A percentile compares a stretch with the other conserved stretches of the same genome.
phyloP scores from a whole-genome alignment of 2,329 filamentous ascomycete species.

The Fusarium sp. region DNA sequence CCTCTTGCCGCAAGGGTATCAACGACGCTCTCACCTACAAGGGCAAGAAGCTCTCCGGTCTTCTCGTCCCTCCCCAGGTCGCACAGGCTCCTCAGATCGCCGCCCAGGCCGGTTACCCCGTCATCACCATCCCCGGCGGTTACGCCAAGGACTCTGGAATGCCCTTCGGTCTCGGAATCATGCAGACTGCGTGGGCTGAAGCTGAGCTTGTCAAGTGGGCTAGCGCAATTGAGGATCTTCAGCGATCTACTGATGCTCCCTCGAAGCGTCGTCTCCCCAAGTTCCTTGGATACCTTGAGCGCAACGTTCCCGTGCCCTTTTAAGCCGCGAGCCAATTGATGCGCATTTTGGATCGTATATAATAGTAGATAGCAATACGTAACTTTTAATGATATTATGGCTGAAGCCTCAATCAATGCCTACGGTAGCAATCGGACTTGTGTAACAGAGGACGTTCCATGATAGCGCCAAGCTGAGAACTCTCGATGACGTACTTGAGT shows the following conservation, averaged over 20 bases:
- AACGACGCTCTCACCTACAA: constrained; percentile 68
- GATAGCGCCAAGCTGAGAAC: not conserved
- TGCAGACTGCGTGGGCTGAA: constrained; percentile 70
- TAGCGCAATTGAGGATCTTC: constrained; percentile 70
- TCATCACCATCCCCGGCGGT: constrained; percentile 74
- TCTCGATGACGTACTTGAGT: not conserved
- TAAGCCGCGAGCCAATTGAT: not conserved
- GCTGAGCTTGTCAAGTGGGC: constrained; percentile 65
- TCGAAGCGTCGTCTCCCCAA: constrained; percentile 60
- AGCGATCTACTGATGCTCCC: constrained; percentile 51
- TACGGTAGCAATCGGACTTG: not conserved
- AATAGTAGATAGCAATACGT: not conserved
- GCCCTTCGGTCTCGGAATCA: constrained; percentile 68
- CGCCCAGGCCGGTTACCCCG: constrained; percentile 79
- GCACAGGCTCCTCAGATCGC: constrained; percentile 75
- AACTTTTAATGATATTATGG: constrained; percentile 1
- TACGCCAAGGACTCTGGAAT: constrained; percentile 63
- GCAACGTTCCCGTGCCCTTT: constrained; percentile 54
- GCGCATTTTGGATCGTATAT: not conserved
- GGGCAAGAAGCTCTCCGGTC: constrained; percentile 61
- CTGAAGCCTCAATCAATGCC: not conserved
- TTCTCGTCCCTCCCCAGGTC: constrained; percentile 75
- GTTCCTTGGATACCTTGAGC: constrained; percentile 61
- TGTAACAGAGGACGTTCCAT: not conserved
- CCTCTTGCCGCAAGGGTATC: constrained; percentile 71